Base-by-base conservation (phyloP, 2,329 filamentous ascomycete genomes). In the Biscogniauxia marginata region DNA sequence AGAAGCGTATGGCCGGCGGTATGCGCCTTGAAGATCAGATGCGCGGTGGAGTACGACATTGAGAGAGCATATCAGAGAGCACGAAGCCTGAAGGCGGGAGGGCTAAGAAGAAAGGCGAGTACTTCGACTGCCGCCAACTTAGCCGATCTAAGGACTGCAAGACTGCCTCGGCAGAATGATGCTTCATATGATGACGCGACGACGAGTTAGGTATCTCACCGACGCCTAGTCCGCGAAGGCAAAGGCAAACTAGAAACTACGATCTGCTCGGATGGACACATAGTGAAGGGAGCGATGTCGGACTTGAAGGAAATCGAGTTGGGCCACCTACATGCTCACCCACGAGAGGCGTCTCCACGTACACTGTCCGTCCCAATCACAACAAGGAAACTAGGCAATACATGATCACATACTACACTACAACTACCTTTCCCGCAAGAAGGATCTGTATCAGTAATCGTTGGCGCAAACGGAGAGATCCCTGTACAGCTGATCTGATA, bases 1-100 rank as follows among this genome's bases (percentile, higher is more conserved):
- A 78, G 87, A 59, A 93, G 90, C 63, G 91, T 96, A 0, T 98
- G 93, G 93, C 93, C 93, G 0, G 90, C 91, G 2, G 85, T 96
- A 3, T 87, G 87, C 25, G 91, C 92, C 13, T 74, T 98, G 59
- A 88, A 88, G 65, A 87, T 96, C 6, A 79, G 93, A 6, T 95
- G 91, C 71, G 88, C 87, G 4, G 83, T 98, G 7, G 93, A 98
- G 72, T 88, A 92, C 54, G 92, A 96, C 70, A 78, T 98, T 9
- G 93, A 97, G 71, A 79, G 87, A 48, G 89, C 90, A 0, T 97
- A 96, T 71, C 90, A 96, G 72, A 78, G 88, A 55, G 88, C 93
- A 0, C 79, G 91, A 58, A 82, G 87, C 59, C 71, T 83, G 24
- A 84, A 83, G 67, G 81, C 81, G 0, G 78, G 78, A 0, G 79